Conservation (phyloP, 2,329 filamentous ascomycete genomes). For the Monilinia polystroma region DNA sequence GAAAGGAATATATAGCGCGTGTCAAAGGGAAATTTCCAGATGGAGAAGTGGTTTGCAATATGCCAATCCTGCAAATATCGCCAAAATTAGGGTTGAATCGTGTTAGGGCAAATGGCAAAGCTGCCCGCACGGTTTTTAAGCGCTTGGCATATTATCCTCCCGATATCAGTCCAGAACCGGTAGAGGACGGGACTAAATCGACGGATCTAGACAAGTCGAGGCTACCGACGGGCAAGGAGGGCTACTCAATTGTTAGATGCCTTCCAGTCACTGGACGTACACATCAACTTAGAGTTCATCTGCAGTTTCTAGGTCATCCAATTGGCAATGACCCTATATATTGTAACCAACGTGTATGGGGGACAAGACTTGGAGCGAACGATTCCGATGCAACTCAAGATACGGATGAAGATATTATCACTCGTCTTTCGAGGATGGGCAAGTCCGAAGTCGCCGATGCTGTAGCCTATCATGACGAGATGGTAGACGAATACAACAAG, state of each 20-base stretch:
- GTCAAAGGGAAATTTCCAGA: constrained; percentile 91
- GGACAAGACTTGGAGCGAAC: constrained; percentile 68
- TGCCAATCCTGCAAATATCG: constrained; percentile 90
- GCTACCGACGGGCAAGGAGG: constrained; percentile 58
- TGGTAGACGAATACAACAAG: constrained; percentile 87
- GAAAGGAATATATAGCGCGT: constrained; percentile 92
- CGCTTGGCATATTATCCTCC: constrained; percentile 87
- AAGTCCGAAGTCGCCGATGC: constrained; percentile 91
- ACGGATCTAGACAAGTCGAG: constrained; percentile 25
- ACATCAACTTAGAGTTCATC: constrained; percentile 90
- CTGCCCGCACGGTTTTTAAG: constrained; percentile 87
- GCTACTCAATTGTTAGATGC: constrained; percentile 94
- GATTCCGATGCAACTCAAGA: constrained; percentile 66
- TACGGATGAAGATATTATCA: constrained; percentile 87
- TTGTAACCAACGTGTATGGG: constrained; percentile 90
- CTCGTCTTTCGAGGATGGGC: constrained; percentile 82
- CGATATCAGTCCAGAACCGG: constrained; percentile 27
- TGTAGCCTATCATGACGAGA: constrained; percentile 88
- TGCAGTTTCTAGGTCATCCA: constrained; percentile 91
- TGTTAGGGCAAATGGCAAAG: constrained; percentile 89
- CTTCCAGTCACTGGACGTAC: constrained; percentile 90
- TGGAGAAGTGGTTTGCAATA: constrained; percentile 85
- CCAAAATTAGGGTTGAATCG: constrained; percentile 93
- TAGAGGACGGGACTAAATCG: constrained; percentile 15
- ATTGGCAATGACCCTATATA: constrained; percentile 99